Evolutionary conservation across 2,329 filamentous ascomycete genomes (phyloP), one percentile per base, ranked within the genome.

Genomic region (Trichoderma aggressivum): DNA sequence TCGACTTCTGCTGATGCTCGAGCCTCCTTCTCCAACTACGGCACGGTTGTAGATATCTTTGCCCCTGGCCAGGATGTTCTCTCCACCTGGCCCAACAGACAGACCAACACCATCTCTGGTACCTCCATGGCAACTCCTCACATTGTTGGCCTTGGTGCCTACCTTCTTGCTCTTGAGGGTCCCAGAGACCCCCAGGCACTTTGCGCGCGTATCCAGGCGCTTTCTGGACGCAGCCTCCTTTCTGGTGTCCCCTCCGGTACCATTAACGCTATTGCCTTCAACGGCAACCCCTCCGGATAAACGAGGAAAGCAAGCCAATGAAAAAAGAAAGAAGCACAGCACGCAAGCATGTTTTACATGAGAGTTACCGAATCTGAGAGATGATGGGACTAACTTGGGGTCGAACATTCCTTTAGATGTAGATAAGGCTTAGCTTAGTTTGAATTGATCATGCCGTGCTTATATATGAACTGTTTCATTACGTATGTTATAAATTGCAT

Each of bases 11-110:
- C 73, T 60, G 84, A 87, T 73, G 75, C 74, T 53, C 78, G 81
- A 39, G 81, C 86, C 32, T 78, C 76, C 60, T 88, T 83, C 81
- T 87, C 86, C 77, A 88, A 88, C 83, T 87, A 81, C 64, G 86
- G 86, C 69, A 70, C 76, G 30, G 53, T 82, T 34, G 81, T 88
- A 61, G 85, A 88, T 72, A 79, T 88, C 74, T 85, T 85, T 50
- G 86, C 86, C 3, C 86, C 86, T 3, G 86, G 86, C 21, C 79
- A 79, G 12, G 75, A 77, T 70, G 81, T 88, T 64, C 76, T 84
- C 6, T 86, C 83, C 72, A 80, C 87, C 12, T 88, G 84, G 84
- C 83, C 81, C 66, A 81, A 82, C 30, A 77, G 80, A 74, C 81
- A 21, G 73, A 68, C 65, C 53, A 76, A 76, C 61, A 74, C 82